Base-by-base conservation (phyloP, 2,329 filamentous ascomycete species). In the Fusarium miscanthi region DNA sequence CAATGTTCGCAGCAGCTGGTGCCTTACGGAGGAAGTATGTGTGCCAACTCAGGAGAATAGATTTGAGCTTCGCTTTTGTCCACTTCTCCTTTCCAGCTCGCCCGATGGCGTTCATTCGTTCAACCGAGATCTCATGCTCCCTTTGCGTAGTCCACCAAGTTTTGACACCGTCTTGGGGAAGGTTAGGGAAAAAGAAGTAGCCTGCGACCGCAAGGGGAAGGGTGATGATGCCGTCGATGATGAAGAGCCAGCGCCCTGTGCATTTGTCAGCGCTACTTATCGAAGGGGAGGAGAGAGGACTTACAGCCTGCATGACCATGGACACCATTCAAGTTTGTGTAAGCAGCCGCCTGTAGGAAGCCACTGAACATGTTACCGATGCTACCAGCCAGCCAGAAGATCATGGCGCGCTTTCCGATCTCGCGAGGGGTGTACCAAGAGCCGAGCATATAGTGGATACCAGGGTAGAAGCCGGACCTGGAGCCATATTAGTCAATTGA, bases 391-490 rank as follows among this genome's bases (percentile, higher is more conserved):
- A 76, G 11, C 69, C 69, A 76, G 25, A 75, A 76, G 19, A 76
- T 56, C 60, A 42, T 75, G 53, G 48, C 63, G 40, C 14, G 73
- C 69, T 74, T 74, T 27, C 71, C 71, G 5, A 76, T 74, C 17
- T 76, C 73, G 21, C 66, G 57, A 3, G 71, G 71, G 2, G 71
- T 76, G 16, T 75, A 76, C 74, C 74, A 75, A 0, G 73, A 75
- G n/a, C 73, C 74, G 3, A 75, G 51, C 59, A 76, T 53, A 17
- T 75, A 75, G 6, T 73, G 71, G 10, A 75, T 75, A 16, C n/a
- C 82, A 19, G 82, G 87, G 81, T 86, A 87, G 3, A 86, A 81
- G 0, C 85, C 85, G 0, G 85, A 82, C 69, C 87, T 87, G 63
- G 84, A 86, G 0, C 80, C 76, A 19, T 81, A 75, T 25, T 70